Conservation (phyloP, 2,329 filamentous ascomycete genomes). For the Colletotrichum agaves region DNA sequence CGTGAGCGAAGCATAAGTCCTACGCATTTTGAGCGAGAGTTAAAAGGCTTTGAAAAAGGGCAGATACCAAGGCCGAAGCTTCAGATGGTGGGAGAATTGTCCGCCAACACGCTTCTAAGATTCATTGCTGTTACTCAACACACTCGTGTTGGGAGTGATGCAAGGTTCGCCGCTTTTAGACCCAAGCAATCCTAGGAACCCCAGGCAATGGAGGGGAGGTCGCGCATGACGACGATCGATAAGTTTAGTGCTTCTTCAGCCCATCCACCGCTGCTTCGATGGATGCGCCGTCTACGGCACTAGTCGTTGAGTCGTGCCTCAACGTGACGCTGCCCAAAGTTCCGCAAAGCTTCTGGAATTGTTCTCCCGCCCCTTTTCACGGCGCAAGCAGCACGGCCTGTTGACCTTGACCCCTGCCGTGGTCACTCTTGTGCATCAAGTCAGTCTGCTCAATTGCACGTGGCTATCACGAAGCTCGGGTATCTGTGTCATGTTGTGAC, state of each 20-base stretch:
- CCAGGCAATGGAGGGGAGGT: background rate
- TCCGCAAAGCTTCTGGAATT: conserved; percentile 22
- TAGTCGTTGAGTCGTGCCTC: background rate
- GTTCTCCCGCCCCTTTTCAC: conserved; percentile 20
- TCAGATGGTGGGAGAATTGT: background rate
- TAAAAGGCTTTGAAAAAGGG: background rate
- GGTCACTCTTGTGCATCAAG: background rate
- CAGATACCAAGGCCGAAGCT: background rate
- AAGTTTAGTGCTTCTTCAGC: conserved; percentile 15
- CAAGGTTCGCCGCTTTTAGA: conserved; percentile 26
- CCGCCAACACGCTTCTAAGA: background rate
- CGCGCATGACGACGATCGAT: conserved; percentile 20
- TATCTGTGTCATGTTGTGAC: conserved; percentile 23
- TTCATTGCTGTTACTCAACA: background rate
- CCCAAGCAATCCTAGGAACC: conserved; percentile 5
- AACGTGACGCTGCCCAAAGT: background rate
- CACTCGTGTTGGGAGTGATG: conserved; percentile 8
- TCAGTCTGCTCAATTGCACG: conserved; percentile 8
- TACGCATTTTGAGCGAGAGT: conserved; percentile 12
- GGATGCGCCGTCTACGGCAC: conserved; percentile 4
- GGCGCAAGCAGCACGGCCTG: too few species aligned
- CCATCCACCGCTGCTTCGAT: background rate
- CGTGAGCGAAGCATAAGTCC: background rate
- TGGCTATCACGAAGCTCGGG: background rate
- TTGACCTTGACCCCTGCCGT: background rate